A percentile compares a stretch with the other conserved stretches of the same genome.
Evolutionary conservation across 495 filamentous ascomycete species (phyloP).

Genomic region (Elasticomyces elasticus): DNA sequence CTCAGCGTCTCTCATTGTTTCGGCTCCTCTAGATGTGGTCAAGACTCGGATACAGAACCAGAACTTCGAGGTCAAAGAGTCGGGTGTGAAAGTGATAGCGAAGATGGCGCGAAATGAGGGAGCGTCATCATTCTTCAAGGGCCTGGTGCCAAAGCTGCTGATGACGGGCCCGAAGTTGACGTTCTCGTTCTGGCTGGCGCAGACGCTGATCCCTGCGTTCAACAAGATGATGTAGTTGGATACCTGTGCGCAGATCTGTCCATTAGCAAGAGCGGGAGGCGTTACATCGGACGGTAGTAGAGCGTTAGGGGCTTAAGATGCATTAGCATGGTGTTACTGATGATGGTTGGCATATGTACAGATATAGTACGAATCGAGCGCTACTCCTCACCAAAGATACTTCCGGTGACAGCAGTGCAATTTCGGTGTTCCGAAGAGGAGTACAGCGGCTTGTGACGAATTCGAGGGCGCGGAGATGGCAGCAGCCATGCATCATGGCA

Average conservation of each 20-base stretch:
- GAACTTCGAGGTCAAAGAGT: constrained; percentile 96
- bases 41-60: constrained; percentile 99
- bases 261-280: background rate
- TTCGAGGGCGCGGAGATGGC: too few species aligned
- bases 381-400: background rate
- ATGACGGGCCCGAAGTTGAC: constrained; percentile 99
- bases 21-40: constrained; percentile 93
- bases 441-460: too few species aligned
- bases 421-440: too few species aligned
- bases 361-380: background rate
- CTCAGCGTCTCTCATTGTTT: constrained; percentile 82
- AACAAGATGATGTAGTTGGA: constrained; percentile 10
- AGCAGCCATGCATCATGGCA: too few species aligned
- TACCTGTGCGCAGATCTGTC: background rate
- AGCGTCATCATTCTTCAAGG: constrained; percentile 86
- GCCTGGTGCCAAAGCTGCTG: constrained; percentile 86
- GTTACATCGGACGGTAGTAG: background rate
- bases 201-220: constrained; percentile 16
- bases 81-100: constrained; percentile 76
- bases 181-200: constrained; percentile 97
- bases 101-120: constrained; percentile 92
- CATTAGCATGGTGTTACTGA: background rate
- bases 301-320: background rate
- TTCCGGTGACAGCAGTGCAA: too few species aligned
- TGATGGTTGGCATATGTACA: background rate